A percentile compares a stretch with the other conserved stretches of the same genome.
Conservation (phyloP, 192 early-diverging fungal species). For the Linnemannia exigua region DNA sequence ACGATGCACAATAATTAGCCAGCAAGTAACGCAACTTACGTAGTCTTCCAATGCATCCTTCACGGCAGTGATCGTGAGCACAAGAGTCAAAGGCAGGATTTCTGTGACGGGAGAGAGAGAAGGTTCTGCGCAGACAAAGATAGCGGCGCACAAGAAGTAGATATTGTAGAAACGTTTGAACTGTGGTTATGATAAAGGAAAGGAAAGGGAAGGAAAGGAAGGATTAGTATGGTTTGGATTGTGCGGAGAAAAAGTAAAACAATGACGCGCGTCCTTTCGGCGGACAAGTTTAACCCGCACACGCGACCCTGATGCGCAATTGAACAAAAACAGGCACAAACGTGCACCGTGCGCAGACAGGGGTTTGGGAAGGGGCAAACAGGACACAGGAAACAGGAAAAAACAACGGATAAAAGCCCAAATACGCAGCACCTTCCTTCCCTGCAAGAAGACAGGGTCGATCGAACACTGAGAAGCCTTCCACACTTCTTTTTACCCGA, state of each 20-base stretch:
- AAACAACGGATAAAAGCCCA: neutral
- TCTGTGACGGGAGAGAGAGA: slow-evolving; percentile 50
- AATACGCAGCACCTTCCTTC: neutral
- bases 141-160: slow-evolving; percentile 48
- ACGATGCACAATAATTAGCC: slow-evolving; percentile 23
- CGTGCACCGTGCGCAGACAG: neutral
- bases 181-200: neutral
- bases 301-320: slow-evolving; percentile 15
- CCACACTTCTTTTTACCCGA: neutral
- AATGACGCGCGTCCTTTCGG: neutral
- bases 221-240: neutral
- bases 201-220: neutral
- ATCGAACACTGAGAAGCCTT: slow-evolving; percentile 3
- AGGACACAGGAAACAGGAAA: neutral
- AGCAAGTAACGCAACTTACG: slow-evolving; percentile 44
- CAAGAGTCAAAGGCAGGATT: slow-evolving; percentile 76
- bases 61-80: slow-evolving; percentile 85
- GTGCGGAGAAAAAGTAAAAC: neutral
- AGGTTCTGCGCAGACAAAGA: slow-evolving; percentile 55
- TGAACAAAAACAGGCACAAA: slow-evolving; percentile 12
- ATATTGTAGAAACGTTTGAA: slow-evolving; percentile 57
- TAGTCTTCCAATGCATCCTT: slow-evolving; percentile 94
- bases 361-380: neutral
- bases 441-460: no score
- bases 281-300: neutral